Percentiles rank a stretch among this genome's conserved stretches.
Evolutionary conservation across 352 stramenopile species (phyloP).

Genomic region (Thalassiosira delicatula): DNA sequence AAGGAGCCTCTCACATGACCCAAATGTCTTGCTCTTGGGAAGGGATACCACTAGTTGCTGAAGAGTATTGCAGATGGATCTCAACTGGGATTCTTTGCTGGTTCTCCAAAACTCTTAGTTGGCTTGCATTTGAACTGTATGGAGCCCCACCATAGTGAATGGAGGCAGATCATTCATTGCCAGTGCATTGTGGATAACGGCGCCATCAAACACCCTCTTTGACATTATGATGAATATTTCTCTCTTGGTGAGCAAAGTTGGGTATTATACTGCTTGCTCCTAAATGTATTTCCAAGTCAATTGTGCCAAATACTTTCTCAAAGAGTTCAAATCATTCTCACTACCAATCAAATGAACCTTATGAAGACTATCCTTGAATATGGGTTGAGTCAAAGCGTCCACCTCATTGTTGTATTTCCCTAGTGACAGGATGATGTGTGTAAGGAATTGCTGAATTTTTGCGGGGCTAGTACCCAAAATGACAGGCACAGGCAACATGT

Average conservation of each 20-base stretch:
- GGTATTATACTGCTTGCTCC: constrained; percentile 17
- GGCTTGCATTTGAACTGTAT: neutral
- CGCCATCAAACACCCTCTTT: constrained; percentile 3
- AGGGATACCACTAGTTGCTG: constrained; percentile 4
- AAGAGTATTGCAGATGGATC: constrained; percentile 11
- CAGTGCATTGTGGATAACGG: constrained; percentile 1
- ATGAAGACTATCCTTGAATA: neutral
- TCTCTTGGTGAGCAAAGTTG: neutral
- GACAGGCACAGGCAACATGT: constrained; percentile 23
- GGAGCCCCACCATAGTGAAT: constrained; percentile 21
- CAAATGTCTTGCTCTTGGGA: neutral
- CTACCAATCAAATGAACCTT: constrained; percentile 10
- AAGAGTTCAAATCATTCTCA: neutral
- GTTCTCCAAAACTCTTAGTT: constrained; percentile 9
- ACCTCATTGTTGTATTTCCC: constrained; percentile 40
- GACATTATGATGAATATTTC: constrained; percentile 23
- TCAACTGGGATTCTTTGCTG: constrained; percentile 2
- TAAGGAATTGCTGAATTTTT: constrained; percentile 32
- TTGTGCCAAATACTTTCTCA: neutral
- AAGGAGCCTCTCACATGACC: neutral
- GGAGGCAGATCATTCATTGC: constrained; percentile 31
- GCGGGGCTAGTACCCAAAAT: constrained; percentile 1
- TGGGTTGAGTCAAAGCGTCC: constrained; percentile 18
- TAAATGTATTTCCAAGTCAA: constrained; percentile 17
- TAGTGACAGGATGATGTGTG: constrained; percentile 35